phyloP scores from a whole-genome alignment of 768 basidiomycete species.

The Cubamyces sp. region DNA sequence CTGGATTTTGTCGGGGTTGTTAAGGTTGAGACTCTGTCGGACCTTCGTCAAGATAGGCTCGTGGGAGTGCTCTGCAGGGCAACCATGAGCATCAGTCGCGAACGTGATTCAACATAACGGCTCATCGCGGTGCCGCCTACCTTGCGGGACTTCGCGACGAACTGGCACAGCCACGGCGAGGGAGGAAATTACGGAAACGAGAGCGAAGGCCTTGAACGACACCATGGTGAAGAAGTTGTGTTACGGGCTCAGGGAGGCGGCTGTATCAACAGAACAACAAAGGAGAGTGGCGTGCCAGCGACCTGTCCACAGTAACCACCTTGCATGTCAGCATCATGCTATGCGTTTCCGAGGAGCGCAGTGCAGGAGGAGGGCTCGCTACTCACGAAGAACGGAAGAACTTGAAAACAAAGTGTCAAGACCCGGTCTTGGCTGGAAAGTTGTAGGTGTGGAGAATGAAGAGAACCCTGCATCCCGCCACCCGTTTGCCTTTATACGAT shows the following conservation, averaged over 20 bases:
- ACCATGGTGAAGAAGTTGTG: slow-evolving; percentile 39
- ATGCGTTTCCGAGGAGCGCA: neutral
- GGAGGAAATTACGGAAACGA: slow-evolving; percentile 42
- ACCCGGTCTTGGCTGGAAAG: slow-evolving; percentile 54
- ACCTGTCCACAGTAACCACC: slow-evolving; percentile 8
- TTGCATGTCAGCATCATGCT: neutral
- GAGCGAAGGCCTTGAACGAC: slow-evolving; percentile 40
- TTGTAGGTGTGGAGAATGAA: slow-evolving; percentile 21
- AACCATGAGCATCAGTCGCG: neutral
- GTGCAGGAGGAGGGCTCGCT: neutral
- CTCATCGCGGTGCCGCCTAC: slow-evolving; percentile 35
- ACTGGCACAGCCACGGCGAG: slow-evolving; percentile 46
- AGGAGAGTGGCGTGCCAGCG: slow-evolving; percentile 28
- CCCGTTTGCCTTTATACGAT: slow-evolving; percentile 19
- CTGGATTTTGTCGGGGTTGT: slow-evolving; percentile 63
- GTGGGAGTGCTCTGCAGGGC: slow-evolving; percentile 62
- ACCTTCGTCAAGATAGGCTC: slow-evolving; percentile 59
- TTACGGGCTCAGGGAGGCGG: slow-evolving; percentile 22
- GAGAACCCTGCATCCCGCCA: neutral
- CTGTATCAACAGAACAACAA: slow-evolving; percentile 29
- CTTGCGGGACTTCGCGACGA: slow-evolving; percentile 68
- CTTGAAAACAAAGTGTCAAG: slow-evolving; percentile 43
- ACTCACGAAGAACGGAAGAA: slow-evolving; percentile 37
- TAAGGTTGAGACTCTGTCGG: slow-evolving; percentile 47
- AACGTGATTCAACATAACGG: neutral